Evolutionary conservation across 2,329 filamentous ascomycete genomes (phyloP).

Genomic region (Colletotrichum tamarilloi): DNA sequence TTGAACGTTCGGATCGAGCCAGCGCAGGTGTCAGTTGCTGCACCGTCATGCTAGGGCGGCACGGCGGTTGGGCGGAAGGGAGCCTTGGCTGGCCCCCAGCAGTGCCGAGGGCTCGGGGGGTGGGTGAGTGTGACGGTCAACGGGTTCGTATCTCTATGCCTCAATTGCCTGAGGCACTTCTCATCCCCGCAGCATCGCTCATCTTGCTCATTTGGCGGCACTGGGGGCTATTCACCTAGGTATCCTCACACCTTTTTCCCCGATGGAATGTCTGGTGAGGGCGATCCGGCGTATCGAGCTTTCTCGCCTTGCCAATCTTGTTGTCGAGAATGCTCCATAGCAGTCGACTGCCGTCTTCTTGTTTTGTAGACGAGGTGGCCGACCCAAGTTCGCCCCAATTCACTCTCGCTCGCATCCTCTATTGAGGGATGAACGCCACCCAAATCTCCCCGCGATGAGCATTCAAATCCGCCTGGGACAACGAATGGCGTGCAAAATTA

Average conservation of each 20-base stretch:
- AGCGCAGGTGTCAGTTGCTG: slow-evolving; percentile 22
- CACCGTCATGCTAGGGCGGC: slow-evolving; percentile 19
- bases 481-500: neutral
- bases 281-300: neutral
- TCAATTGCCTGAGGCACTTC: neutral
- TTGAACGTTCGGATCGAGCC: slow-evolving; percentile 29
- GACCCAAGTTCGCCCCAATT: neutral
- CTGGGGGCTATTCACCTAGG: neutral
- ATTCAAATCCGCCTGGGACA: neutral
- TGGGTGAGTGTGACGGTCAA: neutral
- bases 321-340: neutral
- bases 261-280: neutral
- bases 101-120: neutral
- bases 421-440: neutral
- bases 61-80: neutral
- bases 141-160: neutral
- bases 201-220: neutral
- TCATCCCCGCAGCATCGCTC: neutral
- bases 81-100: neutral
- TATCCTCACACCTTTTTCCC: neutral
- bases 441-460: neutral
- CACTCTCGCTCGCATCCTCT: neutral
- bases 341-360: neutral
- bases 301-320: neutral
- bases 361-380: neutral